Base-by-base conservation (phyloP, 2,329 filamentous ascomycete genomes). In the Phyllachora maydis region DNA sequence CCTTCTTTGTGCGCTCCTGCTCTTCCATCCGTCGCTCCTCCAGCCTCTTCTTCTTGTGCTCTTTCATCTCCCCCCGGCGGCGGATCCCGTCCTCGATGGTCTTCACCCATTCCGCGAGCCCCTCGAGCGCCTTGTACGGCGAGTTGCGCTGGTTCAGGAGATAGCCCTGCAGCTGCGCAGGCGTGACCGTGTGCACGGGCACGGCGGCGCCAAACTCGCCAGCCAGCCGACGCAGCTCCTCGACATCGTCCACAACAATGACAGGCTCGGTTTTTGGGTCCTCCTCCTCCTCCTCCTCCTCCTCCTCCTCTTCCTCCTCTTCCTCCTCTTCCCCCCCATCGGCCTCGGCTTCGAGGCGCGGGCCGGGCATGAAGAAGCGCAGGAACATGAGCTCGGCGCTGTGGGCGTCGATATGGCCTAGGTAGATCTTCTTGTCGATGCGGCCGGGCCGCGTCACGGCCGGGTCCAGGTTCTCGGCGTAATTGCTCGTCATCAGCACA, bases 401-500 rank as follows among this genome's bases (percentile, higher is more conserved):
- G 9, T 39, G 47, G 2, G 37, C 37, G 31, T 68, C 62, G 7
- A 65, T 59, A 5, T 55, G 49, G 22, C 52, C 54, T 34, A 70
- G 70, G 27, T 59, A 49, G 25, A 70, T 51, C 23, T 52, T 54
- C 53, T 62, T 65, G 36, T 72, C 66, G 5, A 72, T 53, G 5
- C 66, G 59, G 2, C 65, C 66, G 0, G 65, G 65, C 0, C 66
- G 63, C 30, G 70, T 66, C 11, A 72, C 50, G 0, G 66, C 66
- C 30, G 59, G 59, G 45, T 69, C 65, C 6, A 69, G 52, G 35
- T 63, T 64, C 30, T 69, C 62, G 1, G 65, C 25, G 38, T 68
- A 62, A 33, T 70, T 70, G n/a, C 65, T 69, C 3, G 65, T 70
- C 65, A 69, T 70, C 40, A 70, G 59, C 9, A 70, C 51, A 4